A percentile compares a stretch with the other conserved stretches of the same genome.
Evolutionary conservation across 2,329 filamentous ascomycete species (phyloP).

Genomic region (Fusarium nanum): DNA sequence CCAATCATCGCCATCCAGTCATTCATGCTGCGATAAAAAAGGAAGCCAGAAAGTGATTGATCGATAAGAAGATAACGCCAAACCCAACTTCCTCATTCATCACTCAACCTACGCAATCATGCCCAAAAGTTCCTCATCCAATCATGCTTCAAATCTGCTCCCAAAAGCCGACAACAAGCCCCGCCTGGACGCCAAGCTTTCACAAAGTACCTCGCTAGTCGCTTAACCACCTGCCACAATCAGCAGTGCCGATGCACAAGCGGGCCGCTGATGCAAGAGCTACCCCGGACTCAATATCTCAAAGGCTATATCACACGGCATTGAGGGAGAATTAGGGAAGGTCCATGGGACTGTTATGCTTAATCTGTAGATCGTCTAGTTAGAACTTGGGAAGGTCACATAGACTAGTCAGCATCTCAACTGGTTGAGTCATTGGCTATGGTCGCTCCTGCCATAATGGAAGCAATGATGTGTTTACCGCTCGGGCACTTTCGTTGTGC

Average conservation of each 20-base stretch:
- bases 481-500: background rate
- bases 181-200: conserved; percentile 30
- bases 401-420: background rate
- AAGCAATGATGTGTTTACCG: conserved; percentile 4
- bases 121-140: conserved; percentile 1
- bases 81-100: conserved; percentile 2
- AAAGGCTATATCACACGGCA: conserved; percentile 17
- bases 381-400: conserved; percentile 16
- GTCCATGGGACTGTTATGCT: conserved; percentile 18
- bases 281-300: conserved; percentile 6
- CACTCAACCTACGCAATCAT: background rate
- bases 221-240: conserved; percentile 32
- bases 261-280: conserved; percentile 25
- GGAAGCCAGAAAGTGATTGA: background rate
- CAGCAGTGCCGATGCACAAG: conserved; percentile 33
- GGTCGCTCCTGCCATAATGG: conserved; percentile 30
- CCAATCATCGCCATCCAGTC: background rate
- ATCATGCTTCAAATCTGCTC: background rate
- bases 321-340: conserved; percentile 30
- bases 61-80: background rate
- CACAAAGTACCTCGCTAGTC: conserved; percentile 27
- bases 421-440: conserved; percentile 2
- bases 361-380: conserved; percentile 12
- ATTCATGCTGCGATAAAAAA: background rate
- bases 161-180: conserved; percentile 6